Base-by-base conservation (phyloP, 352 stramenopile species). In the Pythium apleroticum region DNA sequence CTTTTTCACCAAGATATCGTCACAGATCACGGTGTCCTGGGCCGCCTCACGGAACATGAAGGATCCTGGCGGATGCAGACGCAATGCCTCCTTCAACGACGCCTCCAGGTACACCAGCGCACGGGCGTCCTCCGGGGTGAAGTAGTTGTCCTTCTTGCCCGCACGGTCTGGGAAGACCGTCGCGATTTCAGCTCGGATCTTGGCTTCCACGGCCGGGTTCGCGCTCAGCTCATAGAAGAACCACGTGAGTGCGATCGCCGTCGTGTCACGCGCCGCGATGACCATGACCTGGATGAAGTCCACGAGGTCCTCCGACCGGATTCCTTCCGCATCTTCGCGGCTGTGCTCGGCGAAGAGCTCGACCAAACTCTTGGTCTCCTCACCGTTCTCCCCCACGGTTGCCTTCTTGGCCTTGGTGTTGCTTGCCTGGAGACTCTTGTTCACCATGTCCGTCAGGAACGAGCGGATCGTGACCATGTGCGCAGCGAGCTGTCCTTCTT, bases 261-360 rank as follows among this genome's bases (percentile, higher is more conserved):
- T 95, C 0, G 82, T 95, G 64, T 96, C 88, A n/a, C 87, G 76
- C 1, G 87, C 87, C 10, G 78, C 87, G 22, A 88, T 57, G 31
- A 96, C 68, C 43, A 96, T 77, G 6, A 75, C 74, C 9, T 93
- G 74, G 8, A 88, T 74, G 25, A 96, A 72, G 28, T 93, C 79
- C 9, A 82, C 58, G 20, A 95, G 69, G 50, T 81, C 83, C 37
- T 79, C 81, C 10, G 73, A 63, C 11, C 80, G 67, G 25, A 84
- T 12, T 2, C 64, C 71, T 8, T 60, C 69, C 5, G 25, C 49
- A 8, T 52, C 65, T 49, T 73, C 52, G 0, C n/a, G 49, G 20
- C 52, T 45, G n/a, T 63, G 12, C 43, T 68, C 52, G 4, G 57
- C 25, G 24, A 67, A 53, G 10, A 66, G 33, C 37, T 66, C 33